Evolutionary conservation across 768 basidiomycete genomes (phyloP).

Genomic region (Amanita phalloides): DNA sequence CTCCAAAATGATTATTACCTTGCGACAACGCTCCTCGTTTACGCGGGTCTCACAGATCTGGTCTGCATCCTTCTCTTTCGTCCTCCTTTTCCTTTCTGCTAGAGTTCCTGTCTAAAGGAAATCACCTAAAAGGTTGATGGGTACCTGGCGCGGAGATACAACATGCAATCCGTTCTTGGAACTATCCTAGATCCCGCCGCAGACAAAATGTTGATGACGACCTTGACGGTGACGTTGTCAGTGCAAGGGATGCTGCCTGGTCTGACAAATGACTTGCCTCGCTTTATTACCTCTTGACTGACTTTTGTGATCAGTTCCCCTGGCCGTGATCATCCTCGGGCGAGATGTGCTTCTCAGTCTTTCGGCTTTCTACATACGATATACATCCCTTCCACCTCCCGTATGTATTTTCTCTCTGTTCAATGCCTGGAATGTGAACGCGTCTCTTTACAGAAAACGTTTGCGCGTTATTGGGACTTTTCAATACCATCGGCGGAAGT

Average conservation of each 20-base stretch:
- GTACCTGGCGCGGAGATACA: conserved; percentile 76
- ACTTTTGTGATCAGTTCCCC: conserved; percentile 37
- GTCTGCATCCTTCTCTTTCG: conserved; percentile 33
- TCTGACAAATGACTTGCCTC: conserved; percentile 24
- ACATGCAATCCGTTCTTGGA: conserved; percentile 87
- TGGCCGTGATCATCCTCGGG: conserved; percentile 81
- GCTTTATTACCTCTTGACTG: neutral
- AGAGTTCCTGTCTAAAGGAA: conserved; percentile 3
- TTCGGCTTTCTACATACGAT: conserved; percentile 90
- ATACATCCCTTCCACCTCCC: conserved; percentile 78
- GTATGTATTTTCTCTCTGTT: conserved; percentile 32
- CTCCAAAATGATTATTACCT: conserved; percentile 68
- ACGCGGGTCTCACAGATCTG: conserved; percentile 88
- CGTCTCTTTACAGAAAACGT: conserved; percentile 59
- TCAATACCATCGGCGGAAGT: conserved; percentile 94
- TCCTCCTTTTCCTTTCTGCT: conserved; percentile 3
- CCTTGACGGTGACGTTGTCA: conserved; percentile 77
- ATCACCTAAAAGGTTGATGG: conserved; percentile 65
- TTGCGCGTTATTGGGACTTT: conserved; percentile 91
- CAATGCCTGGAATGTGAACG: neutral
- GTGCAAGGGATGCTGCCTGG: conserved; percentile 78
- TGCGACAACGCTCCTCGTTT: conserved; percentile 77
- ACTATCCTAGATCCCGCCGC: conserved; percentile 96
- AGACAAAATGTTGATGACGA: conserved; percentile 94
- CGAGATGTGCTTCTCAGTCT: conserved; percentile 80